A percentile compares a stretch with the other conserved stretches of the same genome.
Evolutionary conservation across 1,139 yeast genomes (phyloP).

Genomic region (Kodamaea derodonti): DNA sequence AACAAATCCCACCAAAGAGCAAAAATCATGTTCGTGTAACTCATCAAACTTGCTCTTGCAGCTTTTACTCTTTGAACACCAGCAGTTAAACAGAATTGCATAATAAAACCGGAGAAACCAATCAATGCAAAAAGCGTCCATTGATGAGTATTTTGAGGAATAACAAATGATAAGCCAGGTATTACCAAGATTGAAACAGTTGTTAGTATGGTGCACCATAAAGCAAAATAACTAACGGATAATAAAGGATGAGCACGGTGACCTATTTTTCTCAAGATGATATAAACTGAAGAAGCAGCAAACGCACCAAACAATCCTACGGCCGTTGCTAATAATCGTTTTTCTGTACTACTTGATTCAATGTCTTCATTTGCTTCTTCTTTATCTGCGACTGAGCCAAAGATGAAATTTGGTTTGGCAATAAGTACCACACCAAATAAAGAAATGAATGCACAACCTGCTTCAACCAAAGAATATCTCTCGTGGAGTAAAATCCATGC

Average conservation of each 20-base stretch:
- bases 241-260: conserved; percentile 74
- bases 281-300: conserved; percentile 70
- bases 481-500: conserved; percentile 71
- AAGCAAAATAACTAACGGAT: conserved; percentile 74
- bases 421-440: conserved; percentile 74
- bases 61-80: conserved; percentile 85
- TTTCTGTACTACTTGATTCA: conserved; percentile 38
- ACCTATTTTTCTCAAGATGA: conserved; percentile 72
- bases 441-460: conserved; percentile 63
- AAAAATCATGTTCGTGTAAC: conserved; percentile 72
- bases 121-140: conserved; percentile 61
- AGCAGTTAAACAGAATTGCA: conserved; percentile 75
- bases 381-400: conserved; percentile 41
- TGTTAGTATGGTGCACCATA: conserved; percentile 55
- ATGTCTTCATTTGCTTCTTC: conserved; percentile 29
- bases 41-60: conserved; percentile 70
- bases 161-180: conserved; percentile 57
- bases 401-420: conserved; percentile 76
- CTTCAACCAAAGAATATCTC: conserved; percentile 64
- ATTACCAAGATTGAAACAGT: conserved; percentile 48
- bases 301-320: conserved; percentile 67
- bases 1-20: conserved; percentile 75
- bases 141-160: conserved; percentile 58
- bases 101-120: conserved; percentile 76
- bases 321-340: conserved; percentile 52